phyloP scores from a whole-genome alignment of 2,329 filamentous ascomycete species.

The Cordyceps farinosa region DNA sequence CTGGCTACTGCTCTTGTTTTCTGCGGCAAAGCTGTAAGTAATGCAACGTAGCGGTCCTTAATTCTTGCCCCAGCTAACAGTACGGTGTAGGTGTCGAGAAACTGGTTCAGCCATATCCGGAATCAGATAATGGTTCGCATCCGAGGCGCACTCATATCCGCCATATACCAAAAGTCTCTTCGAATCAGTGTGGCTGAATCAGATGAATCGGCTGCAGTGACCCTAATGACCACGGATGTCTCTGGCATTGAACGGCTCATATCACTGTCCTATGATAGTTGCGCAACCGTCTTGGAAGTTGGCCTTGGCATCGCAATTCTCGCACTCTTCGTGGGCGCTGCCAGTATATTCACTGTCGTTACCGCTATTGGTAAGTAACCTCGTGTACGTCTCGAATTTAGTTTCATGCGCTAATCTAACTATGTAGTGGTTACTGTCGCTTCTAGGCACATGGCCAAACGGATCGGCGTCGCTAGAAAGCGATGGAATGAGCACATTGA shows the following conservation, averaged over 20 bases:
- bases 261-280: neutral
- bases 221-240: constrained; percentile 5
- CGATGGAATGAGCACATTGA: constrained; percentile 7
- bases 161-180: constrained; percentile 5
- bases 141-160: neutral
- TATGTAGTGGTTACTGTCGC: neutral
- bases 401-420: no score
- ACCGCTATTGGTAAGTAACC: neutral
- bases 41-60: neutral
- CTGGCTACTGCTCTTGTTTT: neutral
- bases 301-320: neutral
- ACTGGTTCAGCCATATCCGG: neutral
- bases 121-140: constrained; percentile 1
- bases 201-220: constrained; percentile 3
- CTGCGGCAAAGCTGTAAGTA: constrained; percentile 6
- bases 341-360: constrained; percentile 1
- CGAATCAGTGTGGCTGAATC: neutral
- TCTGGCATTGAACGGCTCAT: neutral
- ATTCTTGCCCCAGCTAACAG: neutral
- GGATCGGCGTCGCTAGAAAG: neutral
- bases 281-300: neutral
- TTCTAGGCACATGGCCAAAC: neutral
- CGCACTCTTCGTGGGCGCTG: neutral
- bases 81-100: neutral
- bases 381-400: neutral